phyloP scores from a whole-genome alignment of 1,139 yeast species.

The Pneumocystis canis region DNA sequence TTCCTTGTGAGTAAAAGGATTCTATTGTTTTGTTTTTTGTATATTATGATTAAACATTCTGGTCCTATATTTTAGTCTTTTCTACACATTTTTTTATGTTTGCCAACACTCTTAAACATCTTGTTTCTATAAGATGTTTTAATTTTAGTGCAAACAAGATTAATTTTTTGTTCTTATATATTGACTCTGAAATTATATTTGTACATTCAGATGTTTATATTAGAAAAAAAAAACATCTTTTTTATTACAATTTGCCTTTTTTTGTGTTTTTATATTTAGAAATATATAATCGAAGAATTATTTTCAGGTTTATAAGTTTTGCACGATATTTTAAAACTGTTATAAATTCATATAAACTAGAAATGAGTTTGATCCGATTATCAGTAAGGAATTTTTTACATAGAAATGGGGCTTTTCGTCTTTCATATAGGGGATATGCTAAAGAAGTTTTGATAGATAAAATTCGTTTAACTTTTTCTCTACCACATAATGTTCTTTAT shows the following conservation, averaged over 20 bases:
- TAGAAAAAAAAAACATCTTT: slow-evolving; percentile 14
- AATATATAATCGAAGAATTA: not conserved
- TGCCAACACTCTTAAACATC: slow-evolving; percentile 96
- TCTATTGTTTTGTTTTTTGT: not conserved
- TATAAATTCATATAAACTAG: slow-evolving; percentile 5
- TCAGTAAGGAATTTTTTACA: slow-evolving; percentile 29
- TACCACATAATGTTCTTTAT: slow-evolving; percentile 41
- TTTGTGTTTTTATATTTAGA: slow-evolving; percentile 5
- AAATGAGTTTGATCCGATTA: slow-evolving; percentile 12
- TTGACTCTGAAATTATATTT: slow-evolving; percentile 16
- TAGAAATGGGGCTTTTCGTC: slow-evolving; percentile 45
- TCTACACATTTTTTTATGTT: slow-evolving; percentile 27
- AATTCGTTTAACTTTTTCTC: slow-evolving; percentile 75
- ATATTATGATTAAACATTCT: not conserved
- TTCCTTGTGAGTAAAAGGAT: not conserved
- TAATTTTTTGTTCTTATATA: slow-evolving; percentile 19
- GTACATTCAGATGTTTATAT: slow-evolving; percentile 5
- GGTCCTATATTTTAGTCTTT: not conserved
- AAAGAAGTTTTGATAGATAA: slow-evolving; percentile 63
- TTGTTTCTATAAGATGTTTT: slow-evolving; percentile 57
- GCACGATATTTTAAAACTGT: slow-evolving; percentile 8
- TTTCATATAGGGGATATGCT: slow-evolving; percentile 66
- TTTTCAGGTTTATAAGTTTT: not conserved
- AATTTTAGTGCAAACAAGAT: slow-evolving; percentile 95
- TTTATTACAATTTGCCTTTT: not conserved